Evolutionary conservation across 2,329 filamentous ascomycete genomes (phyloP).

Genomic region (Paraphoma chrysanthemicola): DNA sequence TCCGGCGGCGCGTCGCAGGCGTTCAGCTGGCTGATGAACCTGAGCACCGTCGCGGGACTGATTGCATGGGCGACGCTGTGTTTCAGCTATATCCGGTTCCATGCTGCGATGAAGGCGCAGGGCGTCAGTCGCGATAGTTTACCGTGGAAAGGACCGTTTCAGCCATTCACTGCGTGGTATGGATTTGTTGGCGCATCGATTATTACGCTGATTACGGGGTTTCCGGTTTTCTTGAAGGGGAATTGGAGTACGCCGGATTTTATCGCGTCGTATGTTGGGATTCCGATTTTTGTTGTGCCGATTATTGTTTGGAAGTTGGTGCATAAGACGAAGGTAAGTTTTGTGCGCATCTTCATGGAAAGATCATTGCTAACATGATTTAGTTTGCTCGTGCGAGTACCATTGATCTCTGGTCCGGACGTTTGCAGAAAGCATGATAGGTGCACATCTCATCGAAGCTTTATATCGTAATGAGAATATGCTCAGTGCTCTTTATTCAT

Average conservation of each 20-base stretch:
- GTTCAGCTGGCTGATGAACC: slow-evolving; percentile 72
- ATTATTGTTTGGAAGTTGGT: slow-evolving; percentile 25
- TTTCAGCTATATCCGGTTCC: slow-evolving; percentile 73
- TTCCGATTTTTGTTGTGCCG: slow-evolving; percentile 31
- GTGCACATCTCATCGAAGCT: no score
- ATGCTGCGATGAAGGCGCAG: slow-evolving; percentile 70
- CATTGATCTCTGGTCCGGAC: slow-evolving; percentile 20
- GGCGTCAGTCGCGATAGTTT: slow-evolving; percentile 63
- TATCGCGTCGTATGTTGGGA: slow-evolving; percentile 62
- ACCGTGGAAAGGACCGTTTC: slow-evolving; percentile 70
- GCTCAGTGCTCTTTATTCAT: no score
- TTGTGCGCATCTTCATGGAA: background rate
- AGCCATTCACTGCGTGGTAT: slow-evolving; percentile 75
- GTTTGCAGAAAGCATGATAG: background rate
- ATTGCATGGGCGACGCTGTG: slow-evolving; percentile 56
- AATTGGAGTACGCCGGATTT: slow-evolving; percentile 61
- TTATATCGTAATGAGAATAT: no score
- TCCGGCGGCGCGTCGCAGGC: slow-evolving; percentile 66
- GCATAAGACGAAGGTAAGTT: slow-evolving; percentile 18
- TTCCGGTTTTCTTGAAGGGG: slow-evolving; percentile 72
- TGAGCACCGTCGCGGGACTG: slow-evolving; percentile 72
- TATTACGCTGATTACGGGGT: slow-evolving; percentile 76
- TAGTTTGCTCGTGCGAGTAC: slow-evolving; percentile 19
- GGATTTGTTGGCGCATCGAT: slow-evolving; percentile 65
- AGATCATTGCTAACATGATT: slow-evolving; percentile 1